phyloP scores from a whole-genome alignment of 495 filamentous ascomycete genomes.

The Neurospora tetraspora region DNA sequence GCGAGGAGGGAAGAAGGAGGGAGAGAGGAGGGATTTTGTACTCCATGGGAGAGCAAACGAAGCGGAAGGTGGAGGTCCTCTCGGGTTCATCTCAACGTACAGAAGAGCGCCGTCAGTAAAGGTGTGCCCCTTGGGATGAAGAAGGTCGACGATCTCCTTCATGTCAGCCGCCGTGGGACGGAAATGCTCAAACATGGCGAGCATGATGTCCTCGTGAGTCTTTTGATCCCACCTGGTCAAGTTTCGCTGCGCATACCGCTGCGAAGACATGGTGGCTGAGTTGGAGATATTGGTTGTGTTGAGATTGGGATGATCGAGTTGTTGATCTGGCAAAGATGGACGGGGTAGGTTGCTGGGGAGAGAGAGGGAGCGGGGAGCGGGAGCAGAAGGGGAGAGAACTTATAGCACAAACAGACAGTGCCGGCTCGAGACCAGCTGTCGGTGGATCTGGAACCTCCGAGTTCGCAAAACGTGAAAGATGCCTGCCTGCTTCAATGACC shows the following conservation, averaged over 20 bases:
- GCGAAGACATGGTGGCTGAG: conserved; percentile 3
- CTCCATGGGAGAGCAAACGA: background rate
- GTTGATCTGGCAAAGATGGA: background rate
- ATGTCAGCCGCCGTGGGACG: conserved; percentile 13
- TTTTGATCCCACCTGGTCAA: conserved; percentile 15
- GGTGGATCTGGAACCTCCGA: background rate
- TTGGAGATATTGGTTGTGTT: background rate
- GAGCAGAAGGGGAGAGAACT: background rate
- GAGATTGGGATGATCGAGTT: background rate
- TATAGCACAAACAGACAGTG: background rate
- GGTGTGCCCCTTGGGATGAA: conserved; percentile 15
- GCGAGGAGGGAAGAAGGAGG: background rate
- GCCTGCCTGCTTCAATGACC: background rate
- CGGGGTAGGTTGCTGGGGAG: background rate
- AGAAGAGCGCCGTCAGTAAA: conserved; percentile 21
- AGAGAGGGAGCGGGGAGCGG: background rate
- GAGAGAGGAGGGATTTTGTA: background rate
- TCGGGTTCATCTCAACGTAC: conserved; percentile 11
- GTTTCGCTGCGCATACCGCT: background rate
- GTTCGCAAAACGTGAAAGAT: background rate
- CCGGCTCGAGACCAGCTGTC: background rate
- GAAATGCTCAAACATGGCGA: conserved; percentile 12
- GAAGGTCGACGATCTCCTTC: conserved; percentile 1
- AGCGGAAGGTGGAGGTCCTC: background rate
- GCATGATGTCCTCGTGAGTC: conserved; percentile 15